Percentiles rank a stretch among this genome's conserved stretches.
phyloP scores from a whole-genome alignment of 129 eudicot species.

The Tagetes patula region DNA sequence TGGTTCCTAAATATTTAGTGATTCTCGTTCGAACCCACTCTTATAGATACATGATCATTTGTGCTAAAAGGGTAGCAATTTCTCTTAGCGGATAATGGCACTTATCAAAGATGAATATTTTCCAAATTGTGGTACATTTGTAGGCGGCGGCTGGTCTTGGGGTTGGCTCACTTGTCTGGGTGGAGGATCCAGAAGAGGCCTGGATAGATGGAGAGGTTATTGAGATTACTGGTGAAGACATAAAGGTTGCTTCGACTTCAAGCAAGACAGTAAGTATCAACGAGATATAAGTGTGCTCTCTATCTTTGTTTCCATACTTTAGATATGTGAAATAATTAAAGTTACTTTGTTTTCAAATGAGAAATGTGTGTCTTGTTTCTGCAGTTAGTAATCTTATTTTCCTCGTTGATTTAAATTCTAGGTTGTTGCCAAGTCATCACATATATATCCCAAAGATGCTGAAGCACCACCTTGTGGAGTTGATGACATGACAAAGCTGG shows the following conservation, averaged over 20 bases:
- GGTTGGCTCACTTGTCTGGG: constrained; percentile 93
- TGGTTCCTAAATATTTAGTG: not conserved
- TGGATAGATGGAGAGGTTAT: constrained; percentile 96
- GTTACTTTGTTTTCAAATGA: too few species aligned
- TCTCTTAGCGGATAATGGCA: constrained; percentile 11
- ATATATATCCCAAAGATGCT: constrained; percentile 88
- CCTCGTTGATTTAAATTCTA: constrained; percentile 26
- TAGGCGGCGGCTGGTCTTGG: constrained; percentile 84
- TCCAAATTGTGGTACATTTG: constrained; percentile 25
- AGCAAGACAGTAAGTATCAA: constrained; percentile 70
- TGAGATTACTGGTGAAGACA: constrained; percentile 58
- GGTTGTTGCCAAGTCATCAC: constrained; percentile 82
- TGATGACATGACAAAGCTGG: constrained; percentile 98
- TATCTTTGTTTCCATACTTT: not conserved
- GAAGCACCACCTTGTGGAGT: constrained; percentile 99
- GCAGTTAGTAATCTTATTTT: constrained; percentile 14
- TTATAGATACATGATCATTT: not conserved
- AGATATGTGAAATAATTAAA: not conserved
- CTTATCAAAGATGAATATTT: constrained; percentile 20
- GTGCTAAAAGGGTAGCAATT: constrained; percentile 4
- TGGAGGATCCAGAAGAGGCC: constrained; percentile 84
- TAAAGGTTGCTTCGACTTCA: constrained; percentile 74
- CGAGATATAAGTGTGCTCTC: too few species aligned
- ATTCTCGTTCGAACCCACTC: too few species aligned
- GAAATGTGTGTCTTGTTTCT: not conserved